Conservation (phyloP, 2,329 filamentous ascomycete species). For the Trichoderma oligosporum region DNA sequence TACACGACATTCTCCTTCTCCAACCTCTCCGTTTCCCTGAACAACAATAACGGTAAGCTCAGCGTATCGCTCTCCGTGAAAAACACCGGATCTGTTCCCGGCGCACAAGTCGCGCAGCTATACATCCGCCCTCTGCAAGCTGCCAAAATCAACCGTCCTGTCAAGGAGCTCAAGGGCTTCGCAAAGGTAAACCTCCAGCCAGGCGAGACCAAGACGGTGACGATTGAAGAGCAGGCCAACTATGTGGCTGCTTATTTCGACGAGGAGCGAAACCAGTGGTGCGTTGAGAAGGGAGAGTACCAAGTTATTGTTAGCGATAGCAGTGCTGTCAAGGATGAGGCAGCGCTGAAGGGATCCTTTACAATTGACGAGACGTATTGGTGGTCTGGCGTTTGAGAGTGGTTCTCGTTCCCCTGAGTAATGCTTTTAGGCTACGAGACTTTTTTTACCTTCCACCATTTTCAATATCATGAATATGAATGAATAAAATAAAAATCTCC, state of each 20-base stretch:
- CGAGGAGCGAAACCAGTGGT: constrained; percentile 63
- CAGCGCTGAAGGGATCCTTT: constrained; percentile 51
- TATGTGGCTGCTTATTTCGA: constrained; percentile 68
- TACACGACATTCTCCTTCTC: constrained; percentile 66
- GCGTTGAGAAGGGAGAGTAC: constrained; percentile 62
- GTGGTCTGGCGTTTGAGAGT: constrained; percentile 45
- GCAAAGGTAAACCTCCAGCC: constrained; percentile 59
- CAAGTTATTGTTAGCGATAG: constrained; percentile 58
- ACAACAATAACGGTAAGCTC: constrained; percentile 46
- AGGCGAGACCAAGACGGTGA: constrained; percentile 55
- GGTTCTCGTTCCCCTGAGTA: too few relatives aligned
- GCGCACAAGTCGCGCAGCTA: constrained; percentile 56
- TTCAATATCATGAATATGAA: too few relatives aligned
- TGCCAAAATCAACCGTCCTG: constrained; percentile 51
- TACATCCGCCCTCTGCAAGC: constrained; percentile 52
- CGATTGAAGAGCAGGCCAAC: constrained; percentile 58
- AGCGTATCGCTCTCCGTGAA: constrained; percentile 50
- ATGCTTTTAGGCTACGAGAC: too few relatives aligned
- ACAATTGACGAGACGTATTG: constrained; percentile 58
- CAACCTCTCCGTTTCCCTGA: constrained; percentile 45
- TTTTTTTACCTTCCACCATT: too few relatives aligned
- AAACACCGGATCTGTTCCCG: constrained; percentile 56
- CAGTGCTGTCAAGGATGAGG: constrained; percentile 45
- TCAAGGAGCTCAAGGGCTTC: constrained; percentile 64
- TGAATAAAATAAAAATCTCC: too few relatives aligned